Evolutionary conservation across 495 filamentous ascomycete genomes (phyloP).

Genomic region (Pseudoneurospora amorphoporcata): DNA sequence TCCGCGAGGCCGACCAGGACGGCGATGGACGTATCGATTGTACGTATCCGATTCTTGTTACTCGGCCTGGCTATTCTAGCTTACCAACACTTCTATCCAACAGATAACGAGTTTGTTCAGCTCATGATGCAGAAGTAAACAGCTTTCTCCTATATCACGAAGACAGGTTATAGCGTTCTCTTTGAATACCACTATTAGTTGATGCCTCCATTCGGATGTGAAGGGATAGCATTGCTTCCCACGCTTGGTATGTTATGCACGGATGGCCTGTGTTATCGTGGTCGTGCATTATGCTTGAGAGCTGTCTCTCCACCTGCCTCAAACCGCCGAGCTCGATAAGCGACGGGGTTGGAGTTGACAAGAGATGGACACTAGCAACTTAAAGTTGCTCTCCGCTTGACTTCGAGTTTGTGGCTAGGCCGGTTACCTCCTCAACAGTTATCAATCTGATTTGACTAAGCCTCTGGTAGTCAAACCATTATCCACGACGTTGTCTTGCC

Average conservation of each 20-base stretch:
- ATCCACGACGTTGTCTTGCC: background rate
- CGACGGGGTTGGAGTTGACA: background rate
- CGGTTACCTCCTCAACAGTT: background rate
- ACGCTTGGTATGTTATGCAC: background rate
- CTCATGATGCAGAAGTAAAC: slow-evolving; percentile 99
- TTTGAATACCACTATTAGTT: background rate
- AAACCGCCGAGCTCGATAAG: background rate
- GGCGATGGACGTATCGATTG: slow-evolving; percentile 95
- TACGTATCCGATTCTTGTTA: slow-evolving; percentile 28
- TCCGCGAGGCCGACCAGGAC: slow-evolving; percentile 97
- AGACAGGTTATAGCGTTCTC: background rate
- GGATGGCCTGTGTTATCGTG: background rate
- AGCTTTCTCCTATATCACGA: background rate
- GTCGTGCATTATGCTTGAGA: background rate
- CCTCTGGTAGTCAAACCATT: background rate
- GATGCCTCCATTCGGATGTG: background rate
- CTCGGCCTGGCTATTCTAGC: background rate
- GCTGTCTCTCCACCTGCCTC: background rate
- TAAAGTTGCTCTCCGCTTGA: background rate
- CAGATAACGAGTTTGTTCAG: slow-evolving; percentile 99
- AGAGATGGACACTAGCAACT: background rate
- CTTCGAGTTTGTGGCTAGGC: background rate
- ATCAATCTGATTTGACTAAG: background rate
- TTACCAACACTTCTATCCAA: slow-evolving; percentile 22
- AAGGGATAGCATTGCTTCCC: background rate